Conservation (phyloP, 768 basidiomycete species). For the Clavulina sp. region DNA sequence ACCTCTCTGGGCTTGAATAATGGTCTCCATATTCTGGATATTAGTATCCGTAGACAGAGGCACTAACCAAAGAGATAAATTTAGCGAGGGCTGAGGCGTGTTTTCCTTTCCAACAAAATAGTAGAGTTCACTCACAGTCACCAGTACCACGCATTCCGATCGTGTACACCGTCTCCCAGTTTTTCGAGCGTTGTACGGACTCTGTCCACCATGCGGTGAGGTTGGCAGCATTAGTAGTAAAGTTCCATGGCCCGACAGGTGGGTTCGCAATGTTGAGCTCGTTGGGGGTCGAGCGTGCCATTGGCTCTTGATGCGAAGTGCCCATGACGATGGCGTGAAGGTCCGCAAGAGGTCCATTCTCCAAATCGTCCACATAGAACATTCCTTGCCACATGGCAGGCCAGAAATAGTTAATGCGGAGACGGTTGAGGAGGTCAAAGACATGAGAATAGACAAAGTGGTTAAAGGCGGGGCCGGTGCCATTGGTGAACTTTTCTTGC, state of each 20-base stretch:
- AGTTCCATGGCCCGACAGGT: conserved; percentile 58
- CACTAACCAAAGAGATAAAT: conserved; percentile 19
- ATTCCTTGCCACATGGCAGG: conserved; percentile 25
- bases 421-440: conserved; percentile 20
- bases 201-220: conserved; percentile 46
- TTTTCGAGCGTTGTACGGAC: conserved; percentile 38
- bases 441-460: conserved; percentile 39
- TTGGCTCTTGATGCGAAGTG: conserved; percentile 55
- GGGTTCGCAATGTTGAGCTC: not conserved
- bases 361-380: not conserved
- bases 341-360: conserved; percentile 32
- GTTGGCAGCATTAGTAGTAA: conserved; percentile 32
- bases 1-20: conserved; percentile 42
- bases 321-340: conserved; percentile 55
- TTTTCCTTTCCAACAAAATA: not conserved
- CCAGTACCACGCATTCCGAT: conserved; percentile 50
- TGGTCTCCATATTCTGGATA: conserved; percentile 33
- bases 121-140: conserved; percentile 18
- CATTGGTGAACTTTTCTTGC: conserved; percentile 47
- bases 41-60: conserved; percentile 35
- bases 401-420: conserved; percentile 61
- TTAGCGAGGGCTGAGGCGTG: not conserved
- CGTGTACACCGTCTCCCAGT: conserved; percentile 46
- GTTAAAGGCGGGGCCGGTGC: conserved; percentile 48
- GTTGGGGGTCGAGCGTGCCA: conserved; percentile 52